These are phyloP conservation scores for Phytopythium boreale DNA, from an alignment of 352 stramenopile species.

Conservation along the genomic window DNA sequence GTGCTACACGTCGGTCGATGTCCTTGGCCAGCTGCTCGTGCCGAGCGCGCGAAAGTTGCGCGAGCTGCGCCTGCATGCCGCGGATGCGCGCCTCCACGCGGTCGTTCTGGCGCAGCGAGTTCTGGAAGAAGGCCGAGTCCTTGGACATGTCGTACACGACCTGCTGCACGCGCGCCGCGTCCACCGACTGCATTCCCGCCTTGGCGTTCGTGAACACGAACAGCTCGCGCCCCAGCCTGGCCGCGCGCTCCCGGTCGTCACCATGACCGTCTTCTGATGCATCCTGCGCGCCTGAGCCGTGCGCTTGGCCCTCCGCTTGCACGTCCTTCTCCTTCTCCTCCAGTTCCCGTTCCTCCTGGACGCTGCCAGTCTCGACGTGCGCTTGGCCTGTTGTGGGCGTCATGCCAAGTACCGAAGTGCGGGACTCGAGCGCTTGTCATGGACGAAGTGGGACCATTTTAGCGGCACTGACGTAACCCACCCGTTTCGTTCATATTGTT, in stretches of 20 bases:
- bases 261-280: background rate
- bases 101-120: conserved; percentile 87
- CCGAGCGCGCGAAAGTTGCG: conserved; percentile 37
- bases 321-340: background rate
- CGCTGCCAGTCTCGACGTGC: background rate
- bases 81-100: conserved; percentile 83
- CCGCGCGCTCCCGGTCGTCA: conserved; percentile 4
- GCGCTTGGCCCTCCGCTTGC: background rate
- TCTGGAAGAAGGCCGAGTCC: conserved; percentile 91
- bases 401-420: background rate
- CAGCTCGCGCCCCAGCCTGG: conserved; percentile 30
- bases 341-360: background rate
- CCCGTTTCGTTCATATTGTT: background rate
- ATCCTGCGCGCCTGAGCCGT: background rate
- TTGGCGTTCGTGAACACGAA: conserved; percentile 87
- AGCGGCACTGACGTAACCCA: background rate
- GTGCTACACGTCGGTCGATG: conserved; percentile 33
- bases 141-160: conserved; percentile 94
- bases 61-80: conserved; percentile 66
- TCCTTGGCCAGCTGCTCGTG: conserved; percentile 34
- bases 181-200: conserved; percentile 84
- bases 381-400: background rate
- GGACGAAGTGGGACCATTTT: background rate
- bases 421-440: background rate
- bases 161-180: conserved; percentile 90